phyloP scores from a whole-genome alignment of 2,329 filamentous ascomycete species.

The Trichoderma citrinoviride region DNA sequence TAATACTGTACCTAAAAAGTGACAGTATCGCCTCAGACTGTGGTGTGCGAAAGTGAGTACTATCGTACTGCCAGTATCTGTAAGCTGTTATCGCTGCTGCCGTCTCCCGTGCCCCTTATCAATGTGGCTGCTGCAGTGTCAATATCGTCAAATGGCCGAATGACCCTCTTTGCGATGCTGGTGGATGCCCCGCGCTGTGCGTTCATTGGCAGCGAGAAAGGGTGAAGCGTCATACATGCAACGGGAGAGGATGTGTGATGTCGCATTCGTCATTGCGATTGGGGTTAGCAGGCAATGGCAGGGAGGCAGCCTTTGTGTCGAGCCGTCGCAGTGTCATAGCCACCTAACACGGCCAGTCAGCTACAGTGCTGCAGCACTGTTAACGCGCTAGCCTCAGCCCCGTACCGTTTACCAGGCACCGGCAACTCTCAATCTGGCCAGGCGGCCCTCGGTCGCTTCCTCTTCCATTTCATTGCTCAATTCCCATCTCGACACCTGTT shows the following conservation, averaged over 20 bases:
- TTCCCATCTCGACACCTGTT: conserved; percentile 14
- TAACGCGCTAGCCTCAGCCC: background rate
- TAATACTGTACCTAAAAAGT: too few species aligned
- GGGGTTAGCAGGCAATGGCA: background rate
- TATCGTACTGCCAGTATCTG: background rate
- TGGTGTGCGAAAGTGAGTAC: background rate
- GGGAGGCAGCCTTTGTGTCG: background rate
- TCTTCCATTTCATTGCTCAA: conserved; percentile 9
- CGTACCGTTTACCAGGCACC: background rate
- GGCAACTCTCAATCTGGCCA: conserved; percentile 12
- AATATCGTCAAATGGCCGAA: background rate
- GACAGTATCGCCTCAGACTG: background rate
- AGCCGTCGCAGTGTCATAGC: background rate
- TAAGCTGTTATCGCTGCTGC: background rate
- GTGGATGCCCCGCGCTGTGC: background rate
- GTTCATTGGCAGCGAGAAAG: conserved; percentile 5
- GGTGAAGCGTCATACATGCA: background rate
- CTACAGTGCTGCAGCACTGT: background rate
- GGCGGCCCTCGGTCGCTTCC: background rate
- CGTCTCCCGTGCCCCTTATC: background rate
- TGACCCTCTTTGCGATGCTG: background rate
- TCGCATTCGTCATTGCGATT: conserved; percentile 12
- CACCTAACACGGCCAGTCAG: background rate
- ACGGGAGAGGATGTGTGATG: background rate
- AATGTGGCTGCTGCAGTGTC: background rate